phyloP scores from a whole-genome alignment of 495 filamentous ascomycete genomes.

The Penicillium cinerascens region DNA sequence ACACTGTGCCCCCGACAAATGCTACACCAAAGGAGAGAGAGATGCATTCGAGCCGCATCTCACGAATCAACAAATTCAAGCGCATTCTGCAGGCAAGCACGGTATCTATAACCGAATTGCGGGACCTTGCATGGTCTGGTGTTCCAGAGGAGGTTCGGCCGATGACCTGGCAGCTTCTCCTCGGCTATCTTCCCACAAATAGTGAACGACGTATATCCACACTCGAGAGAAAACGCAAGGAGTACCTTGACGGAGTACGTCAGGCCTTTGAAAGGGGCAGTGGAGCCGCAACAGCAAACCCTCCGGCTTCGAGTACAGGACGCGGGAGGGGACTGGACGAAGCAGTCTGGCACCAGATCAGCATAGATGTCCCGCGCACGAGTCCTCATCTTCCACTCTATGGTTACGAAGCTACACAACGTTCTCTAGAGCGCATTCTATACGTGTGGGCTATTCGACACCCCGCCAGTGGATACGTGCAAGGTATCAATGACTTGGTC shows the following conservation, averaged over 20 bases:
- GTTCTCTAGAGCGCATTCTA: slow-evolving; percentile 87
- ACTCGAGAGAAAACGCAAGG: slow-evolving; percentile 91
- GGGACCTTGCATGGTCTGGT: slow-evolving; percentile 86
- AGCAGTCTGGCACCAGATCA: slow-evolving; percentile 97
- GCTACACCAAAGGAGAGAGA: slow-evolving; percentile 83
- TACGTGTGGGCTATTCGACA: slow-evolving; percentile 98
- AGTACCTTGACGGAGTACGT: slow-evolving; percentile 92
- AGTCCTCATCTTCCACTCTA: slow-evolving; percentile 95
- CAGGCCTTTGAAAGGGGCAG: slow-evolving; percentile 85
- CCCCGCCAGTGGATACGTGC: slow-evolving; percentile 95
- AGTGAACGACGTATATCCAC: slow-evolving; percentile 87
- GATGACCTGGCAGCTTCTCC: slow-evolving; percentile 95
- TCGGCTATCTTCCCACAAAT: slow-evolving; percentile 93
- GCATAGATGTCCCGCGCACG: slow-evolving; percentile 95
- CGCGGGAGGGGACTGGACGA: slow-evolving; percentile 81
- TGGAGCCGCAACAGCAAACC: slow-evolving; percentile 24
- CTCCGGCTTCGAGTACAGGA: slow-evolving; percentile 37
- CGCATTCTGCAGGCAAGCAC: slow-evolving; percentile 86
- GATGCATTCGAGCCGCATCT: slow-evolving; percentile 79
- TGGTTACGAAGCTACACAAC: slow-evolving; percentile 91
- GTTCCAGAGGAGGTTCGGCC: slow-evolving; percentile 92
- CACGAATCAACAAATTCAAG: slow-evolving; percentile 98
- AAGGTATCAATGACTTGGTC: slow-evolving; percentile 97
- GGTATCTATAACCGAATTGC: slow-evolving; percentile 77
- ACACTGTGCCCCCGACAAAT: slow-evolving; percentile 69